These are phyloP conservation scores for Waitea zeae DNA, from an alignment of 1,284 basidiomycete species.

Conservation along the genomic window DNA sequence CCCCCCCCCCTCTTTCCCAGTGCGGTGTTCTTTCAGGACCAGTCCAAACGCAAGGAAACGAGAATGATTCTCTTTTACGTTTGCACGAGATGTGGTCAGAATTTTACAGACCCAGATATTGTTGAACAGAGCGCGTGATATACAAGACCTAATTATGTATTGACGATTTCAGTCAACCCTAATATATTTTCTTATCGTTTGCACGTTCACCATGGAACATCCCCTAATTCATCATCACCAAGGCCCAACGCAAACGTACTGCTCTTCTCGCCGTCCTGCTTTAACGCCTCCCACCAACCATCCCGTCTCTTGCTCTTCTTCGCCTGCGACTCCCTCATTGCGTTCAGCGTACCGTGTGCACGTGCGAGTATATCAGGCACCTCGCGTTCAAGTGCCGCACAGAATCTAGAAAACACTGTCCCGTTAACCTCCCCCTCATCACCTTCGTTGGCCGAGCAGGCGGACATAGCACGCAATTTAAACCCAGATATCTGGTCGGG, in stretches of 20 bases:
- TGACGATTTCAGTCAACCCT: too few relatives aligned
- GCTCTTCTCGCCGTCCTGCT: not conserved
- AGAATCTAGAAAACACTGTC: not conserved
- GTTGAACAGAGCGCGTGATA: not conserved
- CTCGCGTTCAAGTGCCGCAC: not conserved
- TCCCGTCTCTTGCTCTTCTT: not conserved
- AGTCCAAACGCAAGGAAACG: constrained; percentile 84
- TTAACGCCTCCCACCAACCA: not conserved
- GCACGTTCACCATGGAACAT: not conserved
- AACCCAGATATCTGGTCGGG: not conserved
- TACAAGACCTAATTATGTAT: too few relatives aligned
- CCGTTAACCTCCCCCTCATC: not conserved
- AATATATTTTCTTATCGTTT: too few relatives aligned
- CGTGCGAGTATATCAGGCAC: not conserved
- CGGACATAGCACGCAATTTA: not conserved
- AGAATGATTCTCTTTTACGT: constrained; percentile 89
- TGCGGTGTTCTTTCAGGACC: constrained; percentile 86
- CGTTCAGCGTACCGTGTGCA: not conserved
- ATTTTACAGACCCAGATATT: constrained; percentile 52
- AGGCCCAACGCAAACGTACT: not conserved
- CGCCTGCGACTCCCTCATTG: not conserved
- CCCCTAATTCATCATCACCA: not conserved
- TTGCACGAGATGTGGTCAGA: constrained; percentile 72
- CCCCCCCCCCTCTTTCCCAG: too few relatives aligned
- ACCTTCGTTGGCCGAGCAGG: not conserved